phyloP scores from a whole-genome alignment of 805 yeast species.

The Metschnikowia dekortorum region DNA sequence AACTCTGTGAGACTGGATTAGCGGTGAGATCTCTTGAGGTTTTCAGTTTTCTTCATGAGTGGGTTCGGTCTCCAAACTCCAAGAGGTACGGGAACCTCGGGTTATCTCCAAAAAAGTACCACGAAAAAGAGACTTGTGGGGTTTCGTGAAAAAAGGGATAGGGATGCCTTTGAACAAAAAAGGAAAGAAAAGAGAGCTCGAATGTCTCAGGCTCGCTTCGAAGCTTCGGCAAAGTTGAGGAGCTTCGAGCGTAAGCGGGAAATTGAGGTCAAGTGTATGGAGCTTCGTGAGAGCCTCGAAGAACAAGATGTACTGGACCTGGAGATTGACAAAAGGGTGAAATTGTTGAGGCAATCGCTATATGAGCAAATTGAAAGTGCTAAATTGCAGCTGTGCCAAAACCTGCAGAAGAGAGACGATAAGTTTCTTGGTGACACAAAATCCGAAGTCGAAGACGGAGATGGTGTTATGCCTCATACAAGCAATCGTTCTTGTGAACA shows the following conservation, averaged over 20 bases:
- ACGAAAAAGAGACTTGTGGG: conserved; percentile 21
- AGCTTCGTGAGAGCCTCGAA: conserved; percentile 48
- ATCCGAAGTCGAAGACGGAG: background rate
- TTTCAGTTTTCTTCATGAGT: conserved; percentile 12
- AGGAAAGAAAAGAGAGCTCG: conserved; percentile 13
- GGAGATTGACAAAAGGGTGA: conserved; percentile 13
- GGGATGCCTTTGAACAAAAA: conserved; percentile 14
- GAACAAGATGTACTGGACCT: conserved; percentile 40
- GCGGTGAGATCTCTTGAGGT: background rate
- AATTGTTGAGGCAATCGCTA: background rate
- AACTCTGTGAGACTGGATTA: no score
- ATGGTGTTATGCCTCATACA: background rate
- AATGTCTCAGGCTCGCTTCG: conserved; percentile 8
- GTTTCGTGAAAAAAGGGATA: conserved; percentile 27
- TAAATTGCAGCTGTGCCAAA: background rate
- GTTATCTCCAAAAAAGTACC: conserved; percentile 48
- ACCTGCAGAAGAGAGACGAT: background rate
- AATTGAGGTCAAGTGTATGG: conserved; percentile 46
- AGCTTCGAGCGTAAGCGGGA: conserved; percentile 34
- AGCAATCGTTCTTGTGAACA: background rate
- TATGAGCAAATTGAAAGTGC: background rate
- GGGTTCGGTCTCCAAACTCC: conserved; percentile 56
- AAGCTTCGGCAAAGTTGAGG: conserved; percentile 21
- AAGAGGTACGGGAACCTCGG: conserved; percentile 62
- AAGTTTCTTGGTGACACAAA: background rate